These are phyloP conservation scores for Hura crepitans DNA, from an alignment of 441 rosid species.

Conservation along the genomic window DNA sequence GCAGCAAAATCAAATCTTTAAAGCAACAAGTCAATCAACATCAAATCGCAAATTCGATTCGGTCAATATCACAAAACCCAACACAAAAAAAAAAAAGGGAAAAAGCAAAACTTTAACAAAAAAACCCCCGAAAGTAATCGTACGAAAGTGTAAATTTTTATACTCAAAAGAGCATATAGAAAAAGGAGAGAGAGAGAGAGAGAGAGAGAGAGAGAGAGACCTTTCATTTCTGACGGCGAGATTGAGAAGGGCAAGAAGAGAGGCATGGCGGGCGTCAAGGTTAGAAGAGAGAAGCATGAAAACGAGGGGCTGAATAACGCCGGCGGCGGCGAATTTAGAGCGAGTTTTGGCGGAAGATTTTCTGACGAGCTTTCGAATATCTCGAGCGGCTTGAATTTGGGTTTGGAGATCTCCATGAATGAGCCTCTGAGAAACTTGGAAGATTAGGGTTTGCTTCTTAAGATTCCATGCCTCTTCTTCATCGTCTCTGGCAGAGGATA, in stretches of 20 bases:
- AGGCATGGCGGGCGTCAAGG: conserved; percentile 58
- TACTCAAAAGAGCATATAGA: not conserved
- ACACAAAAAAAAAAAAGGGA: not conserved
- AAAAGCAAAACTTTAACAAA: not conserved
- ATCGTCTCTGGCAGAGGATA: conserved; percentile 22
- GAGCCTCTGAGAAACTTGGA: conserved; percentile 43
- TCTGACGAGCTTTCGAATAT: conserved; percentile 49
- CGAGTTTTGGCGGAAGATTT: conserved; percentile 57
- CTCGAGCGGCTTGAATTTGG: conserved; percentile 65
- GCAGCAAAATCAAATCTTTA: not conserved
- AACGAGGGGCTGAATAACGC: conserved; percentile 65
- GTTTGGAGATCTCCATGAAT: conserved; percentile 53
- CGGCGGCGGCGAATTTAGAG: conserved; percentile 61
- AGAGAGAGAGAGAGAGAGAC: conserved; percentile 29
- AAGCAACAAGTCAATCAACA: not conserved
- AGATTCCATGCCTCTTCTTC: conserved; percentile 40
- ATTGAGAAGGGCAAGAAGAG: conserved; percentile 75
- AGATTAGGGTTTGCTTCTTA: conserved; percentile 45
- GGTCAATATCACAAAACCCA: not conserved
- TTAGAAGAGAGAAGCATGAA: conserved; percentile 54
- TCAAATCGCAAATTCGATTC: not conserved
- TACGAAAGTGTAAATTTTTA: not conserved
- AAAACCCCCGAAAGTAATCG: not conserved
- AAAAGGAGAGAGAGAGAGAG: conserved; percentile 8
- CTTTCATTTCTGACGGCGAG: conserved; percentile 73